Evolutionary conservation across 169 alveolate species (phyloP), one percentile per base, ranked within the genome.

Genomic region (Plasmodium vinckei): DNA sequence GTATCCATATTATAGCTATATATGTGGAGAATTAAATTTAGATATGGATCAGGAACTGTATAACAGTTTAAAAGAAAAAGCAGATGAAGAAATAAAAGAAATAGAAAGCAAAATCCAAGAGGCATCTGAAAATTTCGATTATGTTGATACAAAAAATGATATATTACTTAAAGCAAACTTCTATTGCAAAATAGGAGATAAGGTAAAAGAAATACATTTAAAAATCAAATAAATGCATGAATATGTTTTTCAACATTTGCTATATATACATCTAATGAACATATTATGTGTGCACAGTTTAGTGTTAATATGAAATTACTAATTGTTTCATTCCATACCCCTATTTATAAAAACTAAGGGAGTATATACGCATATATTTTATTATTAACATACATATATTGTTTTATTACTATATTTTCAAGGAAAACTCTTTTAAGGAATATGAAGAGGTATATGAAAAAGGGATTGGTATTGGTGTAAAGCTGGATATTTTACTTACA

Each of bases 61-160:
- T 68, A 92, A 90, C 23, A 54, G 59, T 33, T 84, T 93, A 46
- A 73, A 87, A 61, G 92, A 93, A 61, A 71, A 69, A 23, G 93
- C 92, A 44, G 88, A 60, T 65, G 92, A 91, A 87, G 92, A 87
- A 23, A 67, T 97, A 33, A 91, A 94, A 47, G 93, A 94, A 75
- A 88, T 94, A 15, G 97, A 95, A 33, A 95, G 82, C 51, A 95
- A 94, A 86, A 93, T 95, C 25, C 94, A 92, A 69, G 98, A 97
- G 39, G 98, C 98, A 7, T 94, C 96, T 87, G 97, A 97, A 77
- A 94, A 96, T 73, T 94, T 92, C 72, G 98, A 98, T 56, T 97
- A 97, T 53, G 87, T 94, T 19, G 99, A 96, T 59, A 94, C 96
- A 27, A 95, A 97, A 89, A 99, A 97, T 79, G 98, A 97, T 12